A percentile compares a stretch with the other conserved stretches of the same genome.
Evolutionary conservation across 2,329 filamentous ascomycete genomes (phyloP).

Genomic region (Fusarium palustre): DNA sequence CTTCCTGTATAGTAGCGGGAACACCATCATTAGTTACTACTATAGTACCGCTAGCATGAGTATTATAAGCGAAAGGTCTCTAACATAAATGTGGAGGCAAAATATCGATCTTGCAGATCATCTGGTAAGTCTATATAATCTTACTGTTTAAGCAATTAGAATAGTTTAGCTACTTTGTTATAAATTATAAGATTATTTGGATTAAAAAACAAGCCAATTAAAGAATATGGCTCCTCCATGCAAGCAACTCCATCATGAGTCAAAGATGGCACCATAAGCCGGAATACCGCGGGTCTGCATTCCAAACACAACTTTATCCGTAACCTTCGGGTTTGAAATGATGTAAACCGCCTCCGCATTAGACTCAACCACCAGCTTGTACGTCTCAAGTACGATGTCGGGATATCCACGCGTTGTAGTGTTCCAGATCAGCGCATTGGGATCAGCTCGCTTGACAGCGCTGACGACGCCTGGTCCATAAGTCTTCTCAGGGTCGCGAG

Average conservation of each 20-base stretch:
- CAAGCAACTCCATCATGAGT: background rate
- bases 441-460: slow-evolving; percentile 15
- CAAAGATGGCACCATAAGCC: slow-evolving; percentile 19
- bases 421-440: slow-evolving; percentile 21
- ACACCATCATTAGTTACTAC: too few relatives aligned
- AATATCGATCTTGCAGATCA: too few relatives aligned
- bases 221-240: background rate
- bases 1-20: too few relatives aligned
- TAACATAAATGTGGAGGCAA: too few relatives aligned
- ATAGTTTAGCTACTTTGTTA: too few relatives aligned
- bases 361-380: slow-evolving; percentile 19
- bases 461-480: slow-evolving; percentile 5
- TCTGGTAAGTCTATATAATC: too few relatives aligned
- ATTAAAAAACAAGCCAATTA: too few relatives aligned
- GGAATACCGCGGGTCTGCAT: slow-evolving; percentile 9
- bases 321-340: slow-evolving; percentile 22
- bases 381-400: slow-evolving; percentile 16
- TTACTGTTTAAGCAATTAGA: too few relatives aligned
- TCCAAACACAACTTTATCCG: slow-evolving; percentile 18
- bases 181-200: too few relatives aligned
- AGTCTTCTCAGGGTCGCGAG: slow-evolving; percentile 19
- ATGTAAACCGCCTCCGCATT: slow-evolving; percentile 21
- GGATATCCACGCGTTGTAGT: slow-evolving; percentile 21
- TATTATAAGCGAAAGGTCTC: too few relatives aligned
- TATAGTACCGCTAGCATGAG: too few relatives aligned